phyloP scores from a whole-genome alignment of 495 filamentous ascomycete species.

The Penicillium canariense region DNA sequence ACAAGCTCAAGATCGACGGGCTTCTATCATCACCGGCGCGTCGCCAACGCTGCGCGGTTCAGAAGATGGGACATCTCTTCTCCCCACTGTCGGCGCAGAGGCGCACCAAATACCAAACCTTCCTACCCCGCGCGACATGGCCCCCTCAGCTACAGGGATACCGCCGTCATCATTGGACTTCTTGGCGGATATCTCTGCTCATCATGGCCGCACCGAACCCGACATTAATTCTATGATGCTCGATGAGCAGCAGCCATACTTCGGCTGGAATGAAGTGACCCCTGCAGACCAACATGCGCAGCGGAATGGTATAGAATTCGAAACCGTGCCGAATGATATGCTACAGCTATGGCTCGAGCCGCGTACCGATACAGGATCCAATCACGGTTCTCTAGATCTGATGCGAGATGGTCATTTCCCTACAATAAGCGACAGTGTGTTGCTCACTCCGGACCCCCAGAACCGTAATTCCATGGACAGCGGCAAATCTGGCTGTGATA shows the following conservation, averaged over 20 bases:
- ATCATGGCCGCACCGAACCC: slow-evolving; percentile 35
- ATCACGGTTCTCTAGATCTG: slow-evolving; percentile 36
- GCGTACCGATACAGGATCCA: slow-evolving; percentile 35
- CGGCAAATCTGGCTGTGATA: slow-evolving; percentile 30
- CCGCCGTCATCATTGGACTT: slow-evolving; percentile 38
- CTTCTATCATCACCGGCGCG: slow-evolving; percentile 14
- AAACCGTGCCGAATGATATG: slow-evolving; percentile 35
- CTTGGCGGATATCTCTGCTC: slow-evolving; percentile 39
- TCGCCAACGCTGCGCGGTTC: slow-evolving; percentile 14
- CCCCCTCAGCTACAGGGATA: slow-evolving; percentile 24
- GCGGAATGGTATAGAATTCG: slow-evolving; percentile 23
- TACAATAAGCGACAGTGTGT: slow-evolving; percentile 28
- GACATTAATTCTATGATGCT: slow-evolving; percentile 36
- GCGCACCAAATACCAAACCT: slow-evolving; percentile 16
- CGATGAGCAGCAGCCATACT: slow-evolving; percentile 34
- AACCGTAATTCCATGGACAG: slow-evolving; percentile 28
- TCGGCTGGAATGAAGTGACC: slow-evolving; percentile 37
- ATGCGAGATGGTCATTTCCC: slow-evolving; percentile 32
- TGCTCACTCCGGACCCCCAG: slow-evolving; percentile 24
- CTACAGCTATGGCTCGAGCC: slow-evolving; percentile 44
- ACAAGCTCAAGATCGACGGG: slow-evolving; percentile 23
- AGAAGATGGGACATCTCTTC: slow-evolving; percentile 22
- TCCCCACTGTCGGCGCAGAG: slow-evolving; percentile 17
- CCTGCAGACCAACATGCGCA: slow-evolving; percentile 25
- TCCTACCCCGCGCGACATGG: slow-evolving; percentile 24